Conservation (phyloP, 1,284 basidiomycete species). For the Pyrrhoderma lamaoense region DNA sequence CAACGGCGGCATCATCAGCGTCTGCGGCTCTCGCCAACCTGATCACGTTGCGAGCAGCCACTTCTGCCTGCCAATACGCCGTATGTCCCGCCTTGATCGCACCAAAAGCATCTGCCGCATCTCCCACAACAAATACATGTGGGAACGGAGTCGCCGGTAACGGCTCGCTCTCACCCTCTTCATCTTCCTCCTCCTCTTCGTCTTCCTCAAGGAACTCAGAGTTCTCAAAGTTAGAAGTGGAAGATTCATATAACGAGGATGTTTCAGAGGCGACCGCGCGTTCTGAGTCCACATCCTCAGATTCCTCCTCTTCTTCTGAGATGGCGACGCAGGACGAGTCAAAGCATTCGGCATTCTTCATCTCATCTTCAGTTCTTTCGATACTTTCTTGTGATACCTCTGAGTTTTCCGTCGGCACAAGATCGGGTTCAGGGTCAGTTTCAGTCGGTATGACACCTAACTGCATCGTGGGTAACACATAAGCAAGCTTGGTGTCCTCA, state of each 20-base stretch:
- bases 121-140: conserved; percentile 62
- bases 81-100: conserved; percentile 68
- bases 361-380: no score
- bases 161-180: conserved; percentile 20
- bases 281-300: conserved; percentile 11
- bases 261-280: not conserved
- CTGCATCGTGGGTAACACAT: conserved; percentile 57
- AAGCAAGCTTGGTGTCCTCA: conserved; percentile 39
- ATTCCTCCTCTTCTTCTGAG: no score
- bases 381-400: no score
- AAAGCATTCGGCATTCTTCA: no score
- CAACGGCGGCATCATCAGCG: conserved; percentile 29
- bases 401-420: conserved; percentile 4
- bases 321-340: no score
- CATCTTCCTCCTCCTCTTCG: conserved; percentile 21
- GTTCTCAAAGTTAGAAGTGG: conserved; percentile 18
- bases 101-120: conserved; percentile 63
- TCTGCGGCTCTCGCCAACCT: conserved; percentile 32
- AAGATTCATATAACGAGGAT: not conserved
- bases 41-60: conserved; percentile 49
- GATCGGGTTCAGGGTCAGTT: conserved; percentile 14
- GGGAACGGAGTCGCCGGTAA: conserved; percentile 35
- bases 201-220: not conserved
- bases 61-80: conserved; percentile 53
- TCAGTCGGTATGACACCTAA: conserved; percentile 30